Conservation (phyloP, 2,329 filamentous ascomycete species). For the Hypomyces perniciosus region DNA sequence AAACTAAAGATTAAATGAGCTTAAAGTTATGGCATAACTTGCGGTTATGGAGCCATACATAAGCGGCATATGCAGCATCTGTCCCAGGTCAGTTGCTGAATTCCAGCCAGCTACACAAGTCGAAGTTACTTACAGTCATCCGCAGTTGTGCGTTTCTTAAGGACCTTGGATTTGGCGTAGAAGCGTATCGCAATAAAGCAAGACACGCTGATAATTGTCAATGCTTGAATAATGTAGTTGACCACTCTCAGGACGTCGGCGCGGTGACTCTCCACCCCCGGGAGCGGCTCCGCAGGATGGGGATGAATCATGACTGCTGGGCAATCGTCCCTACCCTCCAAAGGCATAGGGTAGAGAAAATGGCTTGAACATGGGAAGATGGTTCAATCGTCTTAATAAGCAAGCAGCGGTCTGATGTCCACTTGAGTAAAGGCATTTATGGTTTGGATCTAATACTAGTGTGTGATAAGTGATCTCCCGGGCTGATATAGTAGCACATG, state of each 20-base stretch:
- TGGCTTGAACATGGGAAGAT: no score
- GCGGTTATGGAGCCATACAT: slow-evolving; percentile 9
- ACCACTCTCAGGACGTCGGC: slow-evolving; percentile 23
- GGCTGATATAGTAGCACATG: no score
- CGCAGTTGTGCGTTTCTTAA: slow-evolving; percentile 12
- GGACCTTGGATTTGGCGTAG: slow-evolving; percentile 20
- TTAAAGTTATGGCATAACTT: not conserved
- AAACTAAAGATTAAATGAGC: slow-evolving; percentile 14
- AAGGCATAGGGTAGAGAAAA: no score
- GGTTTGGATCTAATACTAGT: no score
- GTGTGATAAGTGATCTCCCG: no score
- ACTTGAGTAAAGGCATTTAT: no score
- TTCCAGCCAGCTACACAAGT: not conserved
- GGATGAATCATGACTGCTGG: no score
- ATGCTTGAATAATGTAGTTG: slow-evolving; percentile 23
- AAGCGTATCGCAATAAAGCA: slow-evolving; percentile 21
- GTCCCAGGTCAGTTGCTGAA: not conserved
- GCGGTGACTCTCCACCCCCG: no score
- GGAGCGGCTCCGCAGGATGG: no score
- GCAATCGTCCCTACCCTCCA: no score
- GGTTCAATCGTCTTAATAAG: no score
- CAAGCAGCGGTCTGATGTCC: no score
- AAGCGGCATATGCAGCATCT: slow-evolving; percentile 18
- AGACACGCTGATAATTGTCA: slow-evolving; percentile 23
- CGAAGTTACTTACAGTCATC: slow-evolving; percentile 23